Base-by-base conservation (phyloP, 1,284 basidiomycete species). In the Sutorius eximius region DNA sequence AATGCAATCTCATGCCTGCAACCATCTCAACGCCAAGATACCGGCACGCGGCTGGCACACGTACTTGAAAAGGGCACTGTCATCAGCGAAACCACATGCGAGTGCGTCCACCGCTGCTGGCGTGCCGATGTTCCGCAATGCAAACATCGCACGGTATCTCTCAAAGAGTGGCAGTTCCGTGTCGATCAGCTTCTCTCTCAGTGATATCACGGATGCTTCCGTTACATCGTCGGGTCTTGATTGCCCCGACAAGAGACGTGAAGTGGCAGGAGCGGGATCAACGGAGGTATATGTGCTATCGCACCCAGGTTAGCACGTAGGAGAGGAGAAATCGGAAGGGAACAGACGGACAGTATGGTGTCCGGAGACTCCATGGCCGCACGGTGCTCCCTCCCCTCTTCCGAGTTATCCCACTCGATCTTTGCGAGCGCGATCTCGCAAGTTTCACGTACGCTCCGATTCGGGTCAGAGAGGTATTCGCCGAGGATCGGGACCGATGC, bases 111-210 rank as follows among this genome's bases (percentile, higher is more conserved):
- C 90, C 0, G 96, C 95, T 11, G 76, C 77, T 7, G 82, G 75
- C 0, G 88, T 87, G 29, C 92, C 92, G 47, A 93, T 89, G 72
- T 98, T 95, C 29, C 97, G 86, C 45, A 99, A 81, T 0, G 93
- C 91, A 70, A 99, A 99, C 97, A 99, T 99, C 41, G 97, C 96
- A 15, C 97, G 86, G 71, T 99, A 99, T 36, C 97, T 86, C 62
- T 95, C 87, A 66, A 99, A 99, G 0, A 99, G 82, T 0, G 92
- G 82, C 1, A 89, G 75, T 5, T 74, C 73, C 3, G 76, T 80
- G 69, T 97, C 81, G 29, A 96, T 80, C 0, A 98, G 78, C 11
- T 80, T 81, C 2, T 72, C 63, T 42, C 82, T 82, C 16, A 98
- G 83, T n/a, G 77, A 71, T 11, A 73, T 61, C 45, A 91, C 77